Evolutionary conservation across 768 basidiomycete species (phyloP), one percentile per base, ranked within the genome.

Genomic region (Gymnopilus junonius): DNA sequence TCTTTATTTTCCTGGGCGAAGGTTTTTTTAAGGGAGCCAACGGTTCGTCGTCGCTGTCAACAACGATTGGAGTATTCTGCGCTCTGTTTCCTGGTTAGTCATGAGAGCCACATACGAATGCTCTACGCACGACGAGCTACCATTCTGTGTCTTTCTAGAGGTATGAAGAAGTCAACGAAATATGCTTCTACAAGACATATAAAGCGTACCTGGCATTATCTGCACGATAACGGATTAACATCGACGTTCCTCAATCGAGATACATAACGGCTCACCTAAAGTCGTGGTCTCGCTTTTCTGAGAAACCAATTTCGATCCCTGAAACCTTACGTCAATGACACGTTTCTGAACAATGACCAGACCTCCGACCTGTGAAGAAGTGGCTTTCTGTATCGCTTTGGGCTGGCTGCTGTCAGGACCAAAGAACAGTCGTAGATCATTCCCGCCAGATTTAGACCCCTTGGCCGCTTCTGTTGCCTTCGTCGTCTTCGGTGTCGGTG

Each of bases 371-470:
- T 67, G 66, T 29, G 66, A 67, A 23, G 59, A 31, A n/a, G 57
- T 57, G 21, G 39, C 40, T 62, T 58, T 72, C 34, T 45, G 15
- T 14, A 69, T 37, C 8, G 64, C 10, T 48, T 70, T 71, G 46
- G 70, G 67, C 55, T 67, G 67, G 31, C 64, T 63, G 43, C 71
- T 68, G n/a, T 61, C 27, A 17, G 66, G 63, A n/a, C 66, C 67
- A 43, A 72, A 72, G 58, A 72, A 72, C 68, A 70, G 66, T 20
- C 68, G 66, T 37, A 72, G 25, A 39, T 67, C 64, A 29, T 57
- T 65, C n/a, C 60, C 39, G 7, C n/a, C n/a, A n/a, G 60, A 56
- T 42, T 69, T 70, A 0, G 32, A 56, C 15, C 56, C 32, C 54
- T 70, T 69, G 4, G 35, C 59, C 21, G 58, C 14, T 53, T 72